Conservation (phyloP, 192 early-diverging fungal species). For the Oehlia diaphana region DNA sequence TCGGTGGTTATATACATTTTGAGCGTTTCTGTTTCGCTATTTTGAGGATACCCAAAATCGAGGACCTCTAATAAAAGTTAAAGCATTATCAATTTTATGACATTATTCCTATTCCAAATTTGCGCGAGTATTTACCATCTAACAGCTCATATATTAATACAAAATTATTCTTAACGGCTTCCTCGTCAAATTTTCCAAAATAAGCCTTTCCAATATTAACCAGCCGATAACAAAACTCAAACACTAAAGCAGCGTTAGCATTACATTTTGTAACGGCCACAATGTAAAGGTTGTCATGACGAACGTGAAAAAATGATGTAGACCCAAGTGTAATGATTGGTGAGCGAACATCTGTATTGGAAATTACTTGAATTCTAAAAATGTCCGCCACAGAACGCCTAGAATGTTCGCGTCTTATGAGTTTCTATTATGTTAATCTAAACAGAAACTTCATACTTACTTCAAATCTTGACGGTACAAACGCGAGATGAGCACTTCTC, state of each 20-base stretch:
- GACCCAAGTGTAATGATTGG: slow-evolving; percentile 91
- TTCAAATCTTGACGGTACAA: slow-evolving; percentile 94
- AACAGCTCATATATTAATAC: slow-evolving; percentile 83
- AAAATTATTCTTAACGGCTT: slow-evolving; percentile 85
- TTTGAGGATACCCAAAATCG: slow-evolving; percentile 88
- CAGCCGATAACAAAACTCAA: slow-evolving; percentile 76
- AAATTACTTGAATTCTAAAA: slow-evolving; percentile 96
- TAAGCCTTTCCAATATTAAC: slow-evolving; percentile 73
- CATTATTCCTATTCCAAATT: not conserved
- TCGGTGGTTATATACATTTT: slow-evolving; percentile 88
- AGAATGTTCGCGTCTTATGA: not conserved
- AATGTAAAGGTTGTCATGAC: slow-evolving; percentile 95
- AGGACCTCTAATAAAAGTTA: slow-evolving; percentile 59
- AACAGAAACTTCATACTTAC: slow-evolving; percentile 46
- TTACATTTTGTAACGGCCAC: slow-evolving; percentile 81
- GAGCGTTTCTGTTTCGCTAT: slow-evolving; percentile 79
- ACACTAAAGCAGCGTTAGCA: slow-evolving; percentile 77
- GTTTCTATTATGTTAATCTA: not conserved
- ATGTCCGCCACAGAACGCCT: slow-evolving; percentile 94
- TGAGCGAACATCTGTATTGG: slow-evolving; percentile 79
- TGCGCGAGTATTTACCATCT: slow-evolving; percentile 51
- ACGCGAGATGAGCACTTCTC: slow-evolving; percentile 96
- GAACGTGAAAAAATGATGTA: slow-evolving; percentile 94
- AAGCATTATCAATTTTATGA: not conserved
- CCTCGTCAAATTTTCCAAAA: slow-evolving; percentile 83